Base-by-base conservation (phyloP, 495 filamentous ascomycete species). In the Sordaria brevicollis region DNA sequence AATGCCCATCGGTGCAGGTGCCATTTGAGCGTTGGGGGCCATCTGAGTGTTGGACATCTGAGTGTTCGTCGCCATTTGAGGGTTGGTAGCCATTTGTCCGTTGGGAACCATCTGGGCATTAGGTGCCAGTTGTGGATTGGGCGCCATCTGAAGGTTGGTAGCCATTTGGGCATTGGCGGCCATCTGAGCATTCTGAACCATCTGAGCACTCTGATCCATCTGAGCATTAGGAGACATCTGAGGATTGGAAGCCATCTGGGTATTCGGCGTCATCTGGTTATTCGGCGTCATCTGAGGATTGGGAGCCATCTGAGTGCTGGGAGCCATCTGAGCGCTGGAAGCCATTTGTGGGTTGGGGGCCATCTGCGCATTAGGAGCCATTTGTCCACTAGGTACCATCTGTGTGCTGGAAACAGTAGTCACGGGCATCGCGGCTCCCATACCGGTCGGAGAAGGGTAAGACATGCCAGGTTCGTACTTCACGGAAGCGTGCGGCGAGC, bases 401-500 rank as follows among this genome's bases (percentile, higher is more conserved):
- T 77, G 88, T 80, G 73, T 80, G 35, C 77, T 82, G 35, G 88
- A 82, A 65, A 90, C 83, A 41, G 77, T 69, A 2, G 71, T 73
- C 15, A 79, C 62, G 19, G 74, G 76, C 49, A 73, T 71, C 9
- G 75, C 71, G 1, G 71, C 67, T 4, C 75, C 76, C 74, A 83
- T 79, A 33, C 72, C 78, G 10, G 76, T 75, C 0, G 80, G 79
- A 1, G 79, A 80, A 57, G 79, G 77, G 62, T 80, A 79, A 3
- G 73, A 73, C 9, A 75, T 69, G 70, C 75, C 75, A 71, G 76
- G 6, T 68, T 77, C 9, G 78, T 77, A 80, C 66, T 80, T 76
- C 71, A 94, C 90, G 4, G 88, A 90, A 31, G 87, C 83, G 77
- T 92, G 91, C 29, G 92, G 86, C 35, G 91, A 91, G 68, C 82